These are phyloP conservation scores for Russula virescens DNA, from an alignment of 768 basidiomycete genomes.

Conservation along the genomic window DNA sequence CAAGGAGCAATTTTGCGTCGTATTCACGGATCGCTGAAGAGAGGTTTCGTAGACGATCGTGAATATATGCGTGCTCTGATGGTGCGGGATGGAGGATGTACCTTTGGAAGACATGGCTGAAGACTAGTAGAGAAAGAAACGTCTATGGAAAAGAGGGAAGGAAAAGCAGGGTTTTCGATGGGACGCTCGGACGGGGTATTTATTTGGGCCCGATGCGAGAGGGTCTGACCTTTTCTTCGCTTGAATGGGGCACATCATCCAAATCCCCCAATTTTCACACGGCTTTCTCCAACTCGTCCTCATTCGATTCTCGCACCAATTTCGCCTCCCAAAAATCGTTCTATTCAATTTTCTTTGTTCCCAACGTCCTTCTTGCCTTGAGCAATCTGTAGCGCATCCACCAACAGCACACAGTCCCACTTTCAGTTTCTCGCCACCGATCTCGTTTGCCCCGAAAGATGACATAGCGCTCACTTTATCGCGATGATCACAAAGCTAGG, in stretches of 20 bases:
- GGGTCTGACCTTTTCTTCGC: neutral
- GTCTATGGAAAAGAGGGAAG: slow-evolving; percentile 9
- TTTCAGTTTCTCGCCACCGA: neutral
- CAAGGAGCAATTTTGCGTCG: slow-evolving; percentile 96
- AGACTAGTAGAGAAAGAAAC: neutral
- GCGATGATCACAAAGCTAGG: neutral
- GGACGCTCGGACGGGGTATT: slow-evolving; percentile 13
- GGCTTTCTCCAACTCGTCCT: neutral
- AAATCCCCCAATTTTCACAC: slow-evolving; percentile 25
- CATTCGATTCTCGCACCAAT: slow-evolving; percentile 3
- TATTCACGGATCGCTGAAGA: slow-evolving; percentile 84
- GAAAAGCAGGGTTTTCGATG: neutral
- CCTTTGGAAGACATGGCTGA: slow-evolving; percentile 25
- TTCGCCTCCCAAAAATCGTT: slow-evolving; percentile 9
- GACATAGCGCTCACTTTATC: slow-evolving; percentile 5
- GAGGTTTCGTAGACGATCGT: neutral
- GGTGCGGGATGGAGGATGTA: neutral
- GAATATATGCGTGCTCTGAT: slow-evolving; percentile 11
- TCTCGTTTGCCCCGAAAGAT: slow-evolving; percentile 1
- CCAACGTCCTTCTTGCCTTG: neutral
- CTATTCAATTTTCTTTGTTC: neutral
- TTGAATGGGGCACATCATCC: neutral
- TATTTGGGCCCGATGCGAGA: slow-evolving; percentile 11
- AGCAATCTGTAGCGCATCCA: neutral
- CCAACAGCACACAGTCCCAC: neutral